Percentiles rank a stretch among this genome's conserved stretches.
Evolutionary conservation across 371 early-diverging fungal genomes (phyloP).

Genomic region (Rhizopus sp.): DNA sequence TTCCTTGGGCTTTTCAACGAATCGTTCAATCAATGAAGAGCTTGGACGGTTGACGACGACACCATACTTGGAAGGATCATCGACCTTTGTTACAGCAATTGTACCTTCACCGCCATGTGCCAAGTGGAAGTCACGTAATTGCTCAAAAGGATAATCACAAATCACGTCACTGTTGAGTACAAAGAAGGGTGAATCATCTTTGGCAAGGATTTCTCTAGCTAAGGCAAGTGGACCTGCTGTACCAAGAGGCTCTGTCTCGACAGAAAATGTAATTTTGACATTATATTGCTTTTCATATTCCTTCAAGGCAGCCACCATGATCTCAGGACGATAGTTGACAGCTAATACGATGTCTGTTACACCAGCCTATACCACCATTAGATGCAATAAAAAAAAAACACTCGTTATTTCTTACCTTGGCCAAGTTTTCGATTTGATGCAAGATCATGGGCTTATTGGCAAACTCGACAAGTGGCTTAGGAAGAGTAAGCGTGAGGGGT

Average conservation of each 20-base stretch:
- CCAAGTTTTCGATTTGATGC: conserved; percentile 98
- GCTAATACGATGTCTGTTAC: conserved; percentile 98
- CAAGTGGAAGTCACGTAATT: conserved; percentile 84
- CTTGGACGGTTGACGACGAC: conserved; percentile 84
- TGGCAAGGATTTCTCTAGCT: conserved; percentile 88
- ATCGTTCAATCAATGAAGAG: conserved; percentile 81
- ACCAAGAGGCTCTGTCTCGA: conserved; percentile 97
- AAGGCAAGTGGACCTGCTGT: conserved; percentile 98
- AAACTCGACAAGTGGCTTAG: conserved; percentile 99
- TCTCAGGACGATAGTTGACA: conserved; percentile 98
- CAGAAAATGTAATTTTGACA: conserved; percentile 95
- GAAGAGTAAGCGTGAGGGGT: conserved; percentile 96
- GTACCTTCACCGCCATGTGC: conserved; percentile 93
- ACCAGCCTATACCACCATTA: conserved; percentile 72
- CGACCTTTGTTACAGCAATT: conserved; percentile 94
- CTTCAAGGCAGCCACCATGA: conserved; percentile 86
- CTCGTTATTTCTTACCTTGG: conserved; percentile 68
- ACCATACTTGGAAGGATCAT: conserved; percentile 98
- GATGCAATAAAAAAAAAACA: neutral
- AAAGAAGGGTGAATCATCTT: conserved; percentile 94
- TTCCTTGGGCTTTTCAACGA: conserved; percentile 98
- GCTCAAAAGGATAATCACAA: conserved; percentile 96
- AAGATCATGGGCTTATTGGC: conserved; percentile 99
- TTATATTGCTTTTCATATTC: conserved; percentile 86
- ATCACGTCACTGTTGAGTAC: conserved; percentile 99